Percentiles rank a stretch among this genome's conserved stretches.
phyloP scores from a whole-genome alignment of 2,329 filamentous ascomycete species.

The Fusarium sacchari region DNA sequence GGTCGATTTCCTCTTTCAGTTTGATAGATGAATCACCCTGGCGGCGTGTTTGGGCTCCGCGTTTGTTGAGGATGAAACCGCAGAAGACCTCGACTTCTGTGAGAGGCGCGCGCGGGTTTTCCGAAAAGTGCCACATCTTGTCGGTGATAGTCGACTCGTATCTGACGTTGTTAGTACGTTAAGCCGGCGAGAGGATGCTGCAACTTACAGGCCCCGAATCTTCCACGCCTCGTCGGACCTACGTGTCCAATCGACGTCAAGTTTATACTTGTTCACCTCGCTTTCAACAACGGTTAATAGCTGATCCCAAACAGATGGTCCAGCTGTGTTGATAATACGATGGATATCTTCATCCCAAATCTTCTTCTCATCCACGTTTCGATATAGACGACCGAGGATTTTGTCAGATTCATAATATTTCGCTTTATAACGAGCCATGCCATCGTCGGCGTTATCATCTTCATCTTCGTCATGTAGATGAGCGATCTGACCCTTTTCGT shows the following conservation, averaged over 20 bases:
- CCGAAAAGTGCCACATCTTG: slow-evolving; percentile 55
- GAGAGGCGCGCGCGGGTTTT: slow-evolving; percentile 56
- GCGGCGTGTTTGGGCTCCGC: slow-evolving; percentile 58
- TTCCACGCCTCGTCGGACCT: slow-evolving; percentile 53
- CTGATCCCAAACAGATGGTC: slow-evolving; percentile 56
- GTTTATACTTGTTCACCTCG: slow-evolving; percentile 29
- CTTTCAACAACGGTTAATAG: slow-evolving; percentile 46
- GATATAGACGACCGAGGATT: slow-evolving; percentile 75
- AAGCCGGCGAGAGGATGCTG: slow-evolving; percentile 44
- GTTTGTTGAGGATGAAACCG: slow-evolving; percentile 64
- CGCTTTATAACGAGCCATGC: slow-evolving; percentile 56
- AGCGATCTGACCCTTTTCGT: slow-evolving; percentile 56
- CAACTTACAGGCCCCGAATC: slow-evolving; percentile 58
- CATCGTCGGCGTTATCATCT: slow-evolving; percentile 52
- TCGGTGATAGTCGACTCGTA: slow-evolving; percentile 58
- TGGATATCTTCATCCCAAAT: slow-evolving; percentile 67
- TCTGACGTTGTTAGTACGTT: slow-evolving; percentile 44
- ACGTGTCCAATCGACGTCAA: slow-evolving; percentile 48
- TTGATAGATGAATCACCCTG: slow-evolving; percentile 63
- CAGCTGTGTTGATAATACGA: slow-evolving; percentile 38
- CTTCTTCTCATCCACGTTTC: slow-evolving; percentile 75
- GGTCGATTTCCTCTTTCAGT: slow-evolving; percentile 62
- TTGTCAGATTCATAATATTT: slow-evolving; percentile 75
- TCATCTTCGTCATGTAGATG: slow-evolving; percentile 45
- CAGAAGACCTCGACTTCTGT: slow-evolving; percentile 65